These are phyloP conservation scores for Tieghemostelium lacteum DNA, from an alignment of 78 protist species.

Conservation along the genomic window DNA sequence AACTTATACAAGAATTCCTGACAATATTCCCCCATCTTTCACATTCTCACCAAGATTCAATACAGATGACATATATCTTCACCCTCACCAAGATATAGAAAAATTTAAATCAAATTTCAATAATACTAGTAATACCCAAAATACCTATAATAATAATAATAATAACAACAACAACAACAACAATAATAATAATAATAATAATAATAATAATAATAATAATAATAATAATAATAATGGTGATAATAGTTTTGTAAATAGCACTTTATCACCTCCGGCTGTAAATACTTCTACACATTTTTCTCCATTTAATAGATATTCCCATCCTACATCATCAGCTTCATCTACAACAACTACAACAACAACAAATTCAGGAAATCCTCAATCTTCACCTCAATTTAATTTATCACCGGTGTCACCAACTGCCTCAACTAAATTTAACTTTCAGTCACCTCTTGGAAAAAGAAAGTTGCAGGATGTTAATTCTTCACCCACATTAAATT, in stretches of 20 bases:
- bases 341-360: neutral
- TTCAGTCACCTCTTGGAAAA: too few species aligned
- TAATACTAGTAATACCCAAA: neutral
- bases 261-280: too few species aligned
- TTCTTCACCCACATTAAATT: too few species aligned
- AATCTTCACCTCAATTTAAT: neutral
- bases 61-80: neutral
- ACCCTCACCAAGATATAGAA: neutral
- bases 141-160: too few species aligned
- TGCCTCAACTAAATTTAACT: neutral
- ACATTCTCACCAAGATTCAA: conserved; percentile 1
- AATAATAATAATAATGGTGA: neutral
- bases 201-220: too few species aligned
- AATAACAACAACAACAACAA: neutral
- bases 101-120: neutral
- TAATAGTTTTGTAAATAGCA: neutral
- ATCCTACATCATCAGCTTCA: too few species aligned
- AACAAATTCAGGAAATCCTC: neutral
- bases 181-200: too few species aligned
- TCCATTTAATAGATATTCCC: too few species aligned
- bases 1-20: too few species aligned
- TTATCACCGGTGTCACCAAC: neutral
- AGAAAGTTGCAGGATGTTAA: too few species aligned
- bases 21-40: too few species aligned
- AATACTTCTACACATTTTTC: too few species aligned